Base-by-base conservation (phyloP, 768 basidiomycete genomes). In the Mycena latifolia region DNA sequence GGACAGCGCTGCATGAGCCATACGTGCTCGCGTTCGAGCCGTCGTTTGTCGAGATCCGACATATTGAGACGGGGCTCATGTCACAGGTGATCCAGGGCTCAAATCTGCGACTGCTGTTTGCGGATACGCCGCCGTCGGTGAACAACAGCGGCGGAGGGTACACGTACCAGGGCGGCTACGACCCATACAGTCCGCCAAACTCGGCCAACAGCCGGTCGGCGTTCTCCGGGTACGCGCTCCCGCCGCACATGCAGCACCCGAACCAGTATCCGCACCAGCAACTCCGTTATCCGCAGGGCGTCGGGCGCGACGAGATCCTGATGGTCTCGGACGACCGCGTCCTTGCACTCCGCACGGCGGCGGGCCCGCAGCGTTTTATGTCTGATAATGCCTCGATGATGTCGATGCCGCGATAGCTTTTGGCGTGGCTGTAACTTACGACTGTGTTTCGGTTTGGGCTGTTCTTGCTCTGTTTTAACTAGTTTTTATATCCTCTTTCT, bases 11-110 rank as follows among this genome's bases (percentile, higher is more conserved):
- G 15, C 94, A 96, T 74, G 96, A 96, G 79, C 97, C 98, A 1
- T 99, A 95, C 77, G 94, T 99, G 28, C 83, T 99, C 54, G 98
- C 97, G 0, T 96, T 99, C 75, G 98, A 99, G 75, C 92, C 96
- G 7, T 92, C 92, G 0, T 99, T 99, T 75, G 92, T 99, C 72
- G 98, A 99, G 79, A 92, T 99, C 53, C 90, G 96, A 31, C 93
- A 99, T 75, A 95, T 99, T 61, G 95, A 97, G 74, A 95, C 92
- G 2, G 96, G 98, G 14, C 80, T 88, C 39, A 86, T 99, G 77
- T 90, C 93, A 27, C 98, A 99, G 81, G 93, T 99, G 72, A 98
- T 98, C 56, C 94, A 96, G 75, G 94, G 96, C 65, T 91, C 91
- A 71, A 95, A 96, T 75, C 84, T 99, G 37, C 90, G 94, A 15